Evolutionary conservation across 805 yeast species (phyloP).

Genomic region (Ogataea philodendri): DNA sequence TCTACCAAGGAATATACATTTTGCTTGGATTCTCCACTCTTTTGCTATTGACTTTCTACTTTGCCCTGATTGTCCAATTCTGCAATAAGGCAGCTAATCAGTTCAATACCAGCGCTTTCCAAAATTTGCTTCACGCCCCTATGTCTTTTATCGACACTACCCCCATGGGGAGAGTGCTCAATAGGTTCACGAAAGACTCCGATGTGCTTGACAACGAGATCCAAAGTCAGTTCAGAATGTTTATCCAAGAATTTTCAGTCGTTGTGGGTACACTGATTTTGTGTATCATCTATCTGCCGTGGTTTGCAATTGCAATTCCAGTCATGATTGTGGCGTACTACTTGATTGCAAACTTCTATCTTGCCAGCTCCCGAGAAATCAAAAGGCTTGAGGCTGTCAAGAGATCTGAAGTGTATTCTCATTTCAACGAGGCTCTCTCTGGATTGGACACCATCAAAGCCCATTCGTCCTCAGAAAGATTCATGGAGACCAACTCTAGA

Average conservation of each 20-base stretch:
- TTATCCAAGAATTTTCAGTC: conserved; percentile 47
- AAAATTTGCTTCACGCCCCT: conserved; percentile 67
- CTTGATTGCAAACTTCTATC: conserved; percentile 53
- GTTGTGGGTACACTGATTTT: conserved; percentile 34
- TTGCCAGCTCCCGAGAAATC: conserved; percentile 70
- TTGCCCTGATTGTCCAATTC: conserved; percentile 46
- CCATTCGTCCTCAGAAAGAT: conserved; percentile 42
- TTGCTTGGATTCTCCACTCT: conserved; percentile 52
- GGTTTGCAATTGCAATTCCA: conserved; percentile 65
- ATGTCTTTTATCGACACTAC: conserved; percentile 83
- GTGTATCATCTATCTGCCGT: conserved; percentile 51
- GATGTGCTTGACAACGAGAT: conserved; percentile 80
- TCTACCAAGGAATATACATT: conserved; percentile 73
- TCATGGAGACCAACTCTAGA: conserved; percentile 43
- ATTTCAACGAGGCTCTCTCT: conserved; percentile 64
- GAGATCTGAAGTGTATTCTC: conserved; percentile 67
- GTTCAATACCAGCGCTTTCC: conserved; percentile 61
- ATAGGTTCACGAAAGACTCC: conserved; percentile 84
- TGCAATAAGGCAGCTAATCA: conserved; percentile 52
- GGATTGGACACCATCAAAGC: conserved; percentile 69
- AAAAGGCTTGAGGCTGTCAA: conserved; percentile 73
- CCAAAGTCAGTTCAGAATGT: conserved; percentile 65
- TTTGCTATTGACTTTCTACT: conserved; percentile 45
- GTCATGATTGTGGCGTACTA: conserved; percentile 46
- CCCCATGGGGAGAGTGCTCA: conserved; percentile 83